Conservation (phyloP, 176 grass and related monocot genomes). For the Pharus latifolius region DNA sequence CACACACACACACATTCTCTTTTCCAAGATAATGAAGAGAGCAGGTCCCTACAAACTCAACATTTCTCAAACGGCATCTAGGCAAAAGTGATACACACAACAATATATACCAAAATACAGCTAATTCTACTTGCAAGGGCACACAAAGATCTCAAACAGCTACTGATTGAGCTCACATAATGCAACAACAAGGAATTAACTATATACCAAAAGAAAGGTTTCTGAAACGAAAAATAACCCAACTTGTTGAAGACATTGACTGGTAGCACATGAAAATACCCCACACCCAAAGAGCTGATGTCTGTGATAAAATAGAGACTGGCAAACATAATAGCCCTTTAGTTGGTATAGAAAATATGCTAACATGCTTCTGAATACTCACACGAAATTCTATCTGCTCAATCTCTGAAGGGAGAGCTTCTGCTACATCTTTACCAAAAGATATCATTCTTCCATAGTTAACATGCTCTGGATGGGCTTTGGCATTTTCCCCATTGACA, state of each 20-base stretch:
- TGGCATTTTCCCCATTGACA: slow-evolving; percentile 15
- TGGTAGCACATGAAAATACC: not conserved
- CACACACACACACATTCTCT: too few species aligned
- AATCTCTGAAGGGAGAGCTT: slow-evolving; percentile 42
- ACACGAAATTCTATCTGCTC: slow-evolving; percentile 80
- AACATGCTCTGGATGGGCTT: slow-evolving; percentile 28
- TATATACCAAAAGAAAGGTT: not conserved
- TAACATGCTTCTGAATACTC: slow-evolving; percentile 29
- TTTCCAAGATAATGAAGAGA: not conserved
- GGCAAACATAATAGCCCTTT: not conserved
- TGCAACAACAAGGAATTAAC: not conserved
- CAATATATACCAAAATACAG: not conserved
- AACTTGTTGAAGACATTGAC: not conserved
- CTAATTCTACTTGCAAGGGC: not conserved
- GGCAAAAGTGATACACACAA: not conserved
- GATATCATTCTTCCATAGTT: slow-evolving; percentile 88
- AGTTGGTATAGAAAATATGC: not conserved
- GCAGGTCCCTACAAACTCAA: not conserved
- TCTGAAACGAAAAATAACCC: slow-evolving; percentile 1
- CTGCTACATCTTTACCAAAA: slow-evolving; percentile 83
- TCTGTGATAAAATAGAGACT: slow-evolving; percentile 4
- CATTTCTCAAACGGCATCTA: not conserved
- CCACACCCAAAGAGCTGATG: not conserved
- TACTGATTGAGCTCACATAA: not conserved
- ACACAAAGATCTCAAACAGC: not conserved